Evolutionary conservation across 441 rosid genomes (phyloP), one percentile per base, ranked within the genome.

Genomic region (Syzygium syzygioides): DNA sequence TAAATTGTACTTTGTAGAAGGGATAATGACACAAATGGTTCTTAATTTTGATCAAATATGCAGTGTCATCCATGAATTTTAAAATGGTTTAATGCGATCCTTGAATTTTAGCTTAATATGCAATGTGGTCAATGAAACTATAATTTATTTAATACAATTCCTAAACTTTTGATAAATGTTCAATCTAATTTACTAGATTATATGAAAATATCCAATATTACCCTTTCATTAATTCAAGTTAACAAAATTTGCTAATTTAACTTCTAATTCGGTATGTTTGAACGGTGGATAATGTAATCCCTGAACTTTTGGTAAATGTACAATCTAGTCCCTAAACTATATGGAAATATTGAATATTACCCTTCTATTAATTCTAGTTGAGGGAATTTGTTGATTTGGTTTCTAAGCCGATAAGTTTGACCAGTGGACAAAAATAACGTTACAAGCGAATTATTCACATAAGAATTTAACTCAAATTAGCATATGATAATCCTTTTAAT

Each of bases 1-100:
- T 32, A 32, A 66, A 66, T 4, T 64, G 37, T 64, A 60, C 2
- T 28, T 60, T 60, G 28, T 14, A 15, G 37, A 64, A 14, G 37
- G 4, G 37, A 64, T 30, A 64, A 15, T 64, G 20, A 15, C 37
- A 64, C 1, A 5, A 4, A n/a, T 8, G 37, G 20, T 30, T 45
- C 48, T 2, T 45, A 45, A 7, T 7, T 45, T 45, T 64, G 20
- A 15, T n/a, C 32, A 0, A n/a, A 15, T 64, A n/a, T 64, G 37
- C 5, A 64, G 30, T 14, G 3, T 64, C 2, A 1, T 64, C 3
- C 5, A 0, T n/a, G 3, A 62, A 15, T 2, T 14, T 64, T 62
- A n/a, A 62, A 62, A n/a, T n/a, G 3, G 6, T 59, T 59, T 14
- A 26, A 59, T 26, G 1, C 0, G 3, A 5, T 26, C 2, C 2